phyloP scores from a whole-genome alignment of 2,329 filamentous ascomycete species.

The Pestalotiopsis sp. region DNA sequence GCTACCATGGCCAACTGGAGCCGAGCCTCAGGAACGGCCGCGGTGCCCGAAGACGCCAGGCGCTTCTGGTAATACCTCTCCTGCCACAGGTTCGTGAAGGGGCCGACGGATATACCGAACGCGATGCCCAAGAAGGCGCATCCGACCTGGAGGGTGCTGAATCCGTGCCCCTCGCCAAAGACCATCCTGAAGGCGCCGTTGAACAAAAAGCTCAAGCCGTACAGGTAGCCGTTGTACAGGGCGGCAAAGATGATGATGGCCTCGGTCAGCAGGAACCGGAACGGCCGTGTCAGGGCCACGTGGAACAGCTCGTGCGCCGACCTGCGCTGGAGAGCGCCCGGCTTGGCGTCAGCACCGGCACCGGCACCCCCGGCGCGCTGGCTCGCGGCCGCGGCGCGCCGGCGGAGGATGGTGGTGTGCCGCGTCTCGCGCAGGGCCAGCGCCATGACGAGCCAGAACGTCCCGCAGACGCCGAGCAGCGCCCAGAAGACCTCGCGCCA shows the following conservation, averaged over 20 bases:
- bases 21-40: slow-evolving; percentile 43
- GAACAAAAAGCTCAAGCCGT: slow-evolving; percentile 51
- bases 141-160: slow-evolving; percentile 39
- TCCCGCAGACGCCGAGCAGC: slow-evolving; percentile 45
- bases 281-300: slow-evolving; percentile 46
- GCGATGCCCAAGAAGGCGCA: slow-evolving; percentile 39
- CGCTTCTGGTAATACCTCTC: slow-evolving; percentile 40
- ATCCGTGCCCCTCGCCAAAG: slow-evolving; percentile 46
- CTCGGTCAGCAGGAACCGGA: slow-evolving; percentile 47
- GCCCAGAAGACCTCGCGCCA: slow-evolving; percentile 49
- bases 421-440: slow-evolving; percentile 43
- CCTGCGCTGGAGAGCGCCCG: slow-evolving; percentile 38
- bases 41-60: slow-evolving; percentile 31
- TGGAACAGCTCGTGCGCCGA: slow-evolving; percentile 39
- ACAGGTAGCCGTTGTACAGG: slow-evolving; percentile 50
- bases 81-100: slow-evolving; percentile 46
- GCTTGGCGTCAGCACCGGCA: slow-evolving; percentile 22
- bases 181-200: slow-evolving; percentile 51
- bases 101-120: slow-evolving; percentile 42
- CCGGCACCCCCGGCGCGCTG: not conserved
- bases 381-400: slow-evolving; percentile 23
- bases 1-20: slow-evolving; percentile 42
- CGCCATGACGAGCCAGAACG: slow-evolving; percentile 44
- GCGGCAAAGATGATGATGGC: slow-evolving; percentile 50
- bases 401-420: slow-evolving; percentile 44